Conservation (phyloP, 2,329 filamentous ascomycete genomes). For the Calonectria pseudoreteaudii region DNA sequence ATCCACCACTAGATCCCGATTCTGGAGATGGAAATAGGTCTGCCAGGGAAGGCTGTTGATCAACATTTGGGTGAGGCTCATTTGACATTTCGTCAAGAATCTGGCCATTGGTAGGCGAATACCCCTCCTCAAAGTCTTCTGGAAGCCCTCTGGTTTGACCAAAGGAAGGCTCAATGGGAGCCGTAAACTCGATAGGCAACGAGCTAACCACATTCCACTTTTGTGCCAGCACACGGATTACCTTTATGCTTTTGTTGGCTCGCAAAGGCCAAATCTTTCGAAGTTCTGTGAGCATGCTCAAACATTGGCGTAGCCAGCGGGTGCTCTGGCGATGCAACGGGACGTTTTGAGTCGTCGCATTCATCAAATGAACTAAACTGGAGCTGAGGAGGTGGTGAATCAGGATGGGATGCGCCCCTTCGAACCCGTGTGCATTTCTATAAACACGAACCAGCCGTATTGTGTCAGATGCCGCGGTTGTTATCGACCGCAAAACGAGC, state of each 20-base stretch:
- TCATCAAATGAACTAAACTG: not conserved
- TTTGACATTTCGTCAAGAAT: too few species aligned
- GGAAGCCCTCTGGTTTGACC: too few species aligned
- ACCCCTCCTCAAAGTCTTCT: too few species aligned
- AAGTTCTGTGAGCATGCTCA: not conserved
- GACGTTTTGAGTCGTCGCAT: not conserved
- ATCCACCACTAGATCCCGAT: not conserved
- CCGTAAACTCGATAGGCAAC: not conserved
- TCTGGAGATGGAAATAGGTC: not conserved
- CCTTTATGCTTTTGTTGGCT: not conserved
- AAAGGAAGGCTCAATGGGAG: not conserved
- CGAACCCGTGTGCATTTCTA: not conserved
- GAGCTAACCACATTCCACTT: not conserved
- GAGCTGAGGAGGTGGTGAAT: not conserved
- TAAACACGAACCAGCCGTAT: not conserved
- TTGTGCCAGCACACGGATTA: not conserved
- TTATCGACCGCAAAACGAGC: not conserved
- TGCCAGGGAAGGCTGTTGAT: not conserved
- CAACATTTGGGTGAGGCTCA: not conserved
- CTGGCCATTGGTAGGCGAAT: not conserved
- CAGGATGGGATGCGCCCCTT: not conserved
- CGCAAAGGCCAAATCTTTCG: not conserved
- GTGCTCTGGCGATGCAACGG: not conserved
- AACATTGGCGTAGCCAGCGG: not conserved
- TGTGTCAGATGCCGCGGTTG: not conserved